phyloP scores from a whole-genome alignment of 2,329 filamentous ascomycete genomes.

The Clonostachys rhizophaga region DNA sequence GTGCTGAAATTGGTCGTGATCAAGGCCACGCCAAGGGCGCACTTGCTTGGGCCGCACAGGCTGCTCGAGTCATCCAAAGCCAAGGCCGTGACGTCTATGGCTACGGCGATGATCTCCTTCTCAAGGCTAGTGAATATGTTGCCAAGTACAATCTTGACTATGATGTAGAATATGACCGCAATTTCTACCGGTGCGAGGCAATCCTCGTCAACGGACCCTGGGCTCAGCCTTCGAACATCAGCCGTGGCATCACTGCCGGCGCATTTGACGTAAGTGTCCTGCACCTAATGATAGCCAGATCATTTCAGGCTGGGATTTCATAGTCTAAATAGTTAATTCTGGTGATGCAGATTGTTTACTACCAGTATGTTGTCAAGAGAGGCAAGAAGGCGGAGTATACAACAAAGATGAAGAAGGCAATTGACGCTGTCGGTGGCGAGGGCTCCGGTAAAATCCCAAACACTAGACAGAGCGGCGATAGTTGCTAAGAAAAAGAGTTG shows the following conservation, averaged over 20 bases:
- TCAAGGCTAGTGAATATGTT: constrained; percentile 27
- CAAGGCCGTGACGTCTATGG: constrained; percentile 27
- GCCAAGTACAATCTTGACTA: constrained; percentile 30
- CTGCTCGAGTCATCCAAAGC: constrained; percentile 21
- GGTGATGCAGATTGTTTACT: constrained; percentile 16
- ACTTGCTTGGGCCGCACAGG: constrained; percentile 25
- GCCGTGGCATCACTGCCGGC: constrained; percentile 9
- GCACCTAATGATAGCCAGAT: too few relatives aligned
- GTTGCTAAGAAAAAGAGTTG: too few relatives aligned
- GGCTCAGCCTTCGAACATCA: constrained; percentile 17
- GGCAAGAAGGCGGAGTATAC: constrained; percentile 8
- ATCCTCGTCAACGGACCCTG: constrained; percentile 31
- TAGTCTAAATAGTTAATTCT: too few relatives aligned
- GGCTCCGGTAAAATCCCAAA: background rate
- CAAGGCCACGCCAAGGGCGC: constrained; percentile 22
- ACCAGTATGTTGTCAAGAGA: constrained; percentile 21
- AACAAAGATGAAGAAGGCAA: constrained; percentile 6
- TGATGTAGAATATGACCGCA: constrained; percentile 23
- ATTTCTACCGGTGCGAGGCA: constrained; percentile 29
- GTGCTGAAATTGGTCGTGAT: constrained; percentile 27
- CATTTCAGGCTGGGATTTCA: too few relatives aligned
- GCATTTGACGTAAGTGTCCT: constrained; percentile 5
- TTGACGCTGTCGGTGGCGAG: constrained; percentile 2
- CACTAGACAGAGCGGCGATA: too few relatives aligned
- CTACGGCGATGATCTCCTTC: constrained; percentile 20